These are phyloP conservation scores for Quercus phellos DNA, from an alignment of 331 rosid genomes.

Conservation along the genomic window DNA sequence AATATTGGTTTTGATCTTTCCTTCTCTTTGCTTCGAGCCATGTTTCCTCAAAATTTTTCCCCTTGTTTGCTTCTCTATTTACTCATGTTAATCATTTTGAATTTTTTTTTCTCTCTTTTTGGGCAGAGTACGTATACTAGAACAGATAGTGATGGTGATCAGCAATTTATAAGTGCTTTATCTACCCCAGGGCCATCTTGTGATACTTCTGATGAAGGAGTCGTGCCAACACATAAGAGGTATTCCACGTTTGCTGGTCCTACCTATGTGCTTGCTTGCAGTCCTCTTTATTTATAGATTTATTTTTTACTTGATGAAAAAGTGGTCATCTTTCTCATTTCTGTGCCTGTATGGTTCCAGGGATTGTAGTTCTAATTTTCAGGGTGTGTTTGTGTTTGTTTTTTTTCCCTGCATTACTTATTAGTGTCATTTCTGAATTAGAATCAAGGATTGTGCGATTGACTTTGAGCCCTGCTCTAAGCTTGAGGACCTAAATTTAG, in stretches of 20 bases:
- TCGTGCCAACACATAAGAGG: slow-evolving; percentile 47
- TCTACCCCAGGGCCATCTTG: slow-evolving; percentile 35
- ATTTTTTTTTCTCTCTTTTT: slow-evolving; percentile 21
- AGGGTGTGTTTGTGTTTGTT: neutral
- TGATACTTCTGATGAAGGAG: slow-evolving; percentile 52
- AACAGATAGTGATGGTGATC: slow-evolving; percentile 50
- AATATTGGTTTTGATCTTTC: neutral
- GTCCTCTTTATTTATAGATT: neutral
- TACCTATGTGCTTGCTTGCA: slow-evolving; percentile 2
- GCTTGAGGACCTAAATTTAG: slow-evolving; percentile 93
- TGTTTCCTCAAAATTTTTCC: slow-evolving; percentile 7
- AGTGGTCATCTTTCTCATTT: neutral
- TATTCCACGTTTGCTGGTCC: slow-evolving; percentile 10
- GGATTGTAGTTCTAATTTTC: slow-evolving; percentile 7
- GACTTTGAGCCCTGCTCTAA: slow-evolving; percentile 92
- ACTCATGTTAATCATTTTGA: slow-evolving; percentile 10
- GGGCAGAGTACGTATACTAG: slow-evolving; percentile 48
- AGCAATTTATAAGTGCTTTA: slow-evolving; percentile 40
- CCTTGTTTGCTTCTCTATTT: slow-evolving; percentile 15
- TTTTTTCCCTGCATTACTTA: slow-evolving; percentile 9
- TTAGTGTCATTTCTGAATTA: slow-evolving; percentile 24
- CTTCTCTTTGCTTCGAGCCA: neutral
- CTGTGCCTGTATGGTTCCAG: neutral
- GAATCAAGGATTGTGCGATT: slow-evolving; percentile 50
- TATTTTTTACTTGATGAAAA: neutral